Conservation (phyloP, 257 asterid species). For the Plantago ovata region DNA sequence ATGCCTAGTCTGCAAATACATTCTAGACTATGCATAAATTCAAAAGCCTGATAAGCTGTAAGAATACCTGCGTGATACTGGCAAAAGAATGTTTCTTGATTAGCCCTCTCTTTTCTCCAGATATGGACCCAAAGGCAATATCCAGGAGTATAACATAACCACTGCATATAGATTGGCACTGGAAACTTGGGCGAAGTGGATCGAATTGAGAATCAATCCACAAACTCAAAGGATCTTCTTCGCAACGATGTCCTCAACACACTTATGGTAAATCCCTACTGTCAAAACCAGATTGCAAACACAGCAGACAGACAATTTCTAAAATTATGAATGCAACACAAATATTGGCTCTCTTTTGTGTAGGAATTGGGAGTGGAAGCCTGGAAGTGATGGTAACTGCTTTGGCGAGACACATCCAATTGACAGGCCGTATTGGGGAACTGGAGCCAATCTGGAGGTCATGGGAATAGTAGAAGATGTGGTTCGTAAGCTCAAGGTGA, state of each 20-base stretch:
- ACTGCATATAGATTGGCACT: constrained; percentile 73
- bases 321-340: background rate
- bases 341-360: constrained; percentile 1
- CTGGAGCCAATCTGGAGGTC: constrained; percentile 70
- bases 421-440: constrained; percentile 70
- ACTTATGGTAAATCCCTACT: constrained; percentile 55
- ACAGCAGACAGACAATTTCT: background rate
- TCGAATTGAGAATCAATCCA: constrained; percentile 49
- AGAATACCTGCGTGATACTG: background rate
- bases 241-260: constrained; percentile 79
- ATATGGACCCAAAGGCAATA: constrained; percentile 48
- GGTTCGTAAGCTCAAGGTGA: constrained; percentile 30
- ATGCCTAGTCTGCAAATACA: too few relatives aligned
- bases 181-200: constrained; percentile 84
- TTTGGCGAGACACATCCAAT: constrained; percentile 64
- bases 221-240: constrained; percentile 61
- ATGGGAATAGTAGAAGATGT: constrained; percentile 59
- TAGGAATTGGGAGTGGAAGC: constrained; percentile 95
- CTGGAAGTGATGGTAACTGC: constrained; percentile 78
- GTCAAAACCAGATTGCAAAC: background rate
- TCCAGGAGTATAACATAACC: constrained; percentile 61
- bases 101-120: constrained; percentile 25
- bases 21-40: background rate
- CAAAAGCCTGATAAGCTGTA: background rate
- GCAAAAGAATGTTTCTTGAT: background rate